phyloP scores from a whole-genome alignment of 176 grass and related monocot species.

The Oryza meyeriana region DNA sequence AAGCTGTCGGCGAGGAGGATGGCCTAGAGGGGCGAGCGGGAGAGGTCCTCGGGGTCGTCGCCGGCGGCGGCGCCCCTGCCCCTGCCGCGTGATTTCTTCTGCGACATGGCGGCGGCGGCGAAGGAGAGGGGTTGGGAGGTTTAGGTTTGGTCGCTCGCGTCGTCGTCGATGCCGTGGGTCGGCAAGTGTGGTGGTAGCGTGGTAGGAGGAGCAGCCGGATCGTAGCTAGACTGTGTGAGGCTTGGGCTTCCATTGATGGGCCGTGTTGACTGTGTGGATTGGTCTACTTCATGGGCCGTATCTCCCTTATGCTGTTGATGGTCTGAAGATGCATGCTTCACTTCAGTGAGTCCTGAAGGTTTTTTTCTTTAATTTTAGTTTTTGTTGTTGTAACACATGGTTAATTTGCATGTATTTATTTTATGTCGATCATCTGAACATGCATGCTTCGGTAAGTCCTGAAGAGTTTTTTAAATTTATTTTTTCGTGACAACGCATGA shows the following conservation, averaged over 20 bases:
- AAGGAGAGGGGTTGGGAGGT: slow-evolving; percentile 20
- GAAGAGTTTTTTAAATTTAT: no score
- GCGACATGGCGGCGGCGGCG: slow-evolving; percentile 47
- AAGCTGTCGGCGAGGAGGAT: slow-evolving; percentile 94
- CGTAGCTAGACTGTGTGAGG: background rate
- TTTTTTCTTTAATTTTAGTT: no score
- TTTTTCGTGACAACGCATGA: no score
- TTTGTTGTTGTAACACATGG: no score
- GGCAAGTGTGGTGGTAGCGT: background rate
- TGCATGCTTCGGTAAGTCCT: no score
- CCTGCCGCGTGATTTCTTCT: slow-evolving; percentile 58
- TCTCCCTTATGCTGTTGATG: no score
- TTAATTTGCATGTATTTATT: no score
- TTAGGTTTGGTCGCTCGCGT: slow-evolving; percentile 34
- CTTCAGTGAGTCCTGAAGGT: no score
- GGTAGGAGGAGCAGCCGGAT: background rate
- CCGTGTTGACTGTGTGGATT: background rate
- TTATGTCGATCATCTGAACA: no score
- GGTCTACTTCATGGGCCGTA: no score
- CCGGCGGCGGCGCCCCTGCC: slow-evolving; percentile 32
- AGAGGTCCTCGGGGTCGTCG: slow-evolving; percentile 72
- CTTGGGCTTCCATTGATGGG: background rate
- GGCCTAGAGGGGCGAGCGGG: slow-evolving; percentile 73
- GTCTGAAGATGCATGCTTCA: no score
- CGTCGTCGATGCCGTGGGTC: slow-evolving; percentile 32